Evolutionary conservation across 2,329 filamentous ascomycete species (phyloP).

Genomic region (Fusarium subtropicale): DNA sequence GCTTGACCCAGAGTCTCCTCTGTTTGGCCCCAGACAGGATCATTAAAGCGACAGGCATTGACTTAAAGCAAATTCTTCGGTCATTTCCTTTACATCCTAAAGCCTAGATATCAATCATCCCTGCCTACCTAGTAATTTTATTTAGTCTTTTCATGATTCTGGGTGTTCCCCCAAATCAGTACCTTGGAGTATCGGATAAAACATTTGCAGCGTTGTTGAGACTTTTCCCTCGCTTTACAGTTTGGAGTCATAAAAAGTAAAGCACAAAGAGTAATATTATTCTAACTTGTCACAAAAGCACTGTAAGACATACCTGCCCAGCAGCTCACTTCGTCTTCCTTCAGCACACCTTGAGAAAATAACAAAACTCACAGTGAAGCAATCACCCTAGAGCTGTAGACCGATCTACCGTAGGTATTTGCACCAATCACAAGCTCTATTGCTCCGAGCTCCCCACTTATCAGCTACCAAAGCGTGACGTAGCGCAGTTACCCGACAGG

Average conservation of each 20-base stretch:
- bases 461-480: slow-evolving; percentile 1
- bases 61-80: background rate
- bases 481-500: slow-evolving; percentile 7
- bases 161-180: too few relatives aligned
- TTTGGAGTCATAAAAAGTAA: too few relatives aligned
- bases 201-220: too few relatives aligned
- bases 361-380: background rate
- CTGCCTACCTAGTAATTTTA: background rate
- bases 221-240: too few relatives aligned
- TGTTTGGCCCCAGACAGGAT: background rate
- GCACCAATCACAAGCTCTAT: slow-evolving; percentile 4
- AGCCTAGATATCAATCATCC: background rate
- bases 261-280: too few relatives aligned
- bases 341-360: too few relatives aligned
- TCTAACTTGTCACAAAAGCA: too few relatives aligned
- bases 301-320: too few relatives aligned
- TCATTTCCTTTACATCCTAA: background rate
- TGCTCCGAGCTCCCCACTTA: slow-evolving; percentile 5
- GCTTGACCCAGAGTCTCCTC: background rate
- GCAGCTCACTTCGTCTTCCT: too few relatives aligned
- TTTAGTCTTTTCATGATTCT: background rate
- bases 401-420: background rate
- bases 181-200: too few relatives aligned
- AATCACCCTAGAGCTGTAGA: background rate
- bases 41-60: background rate